These are phyloP conservation scores for Metschnikowia matae DNA, from an alignment of 805 yeast species.

Conservation along the genomic window DNA sequence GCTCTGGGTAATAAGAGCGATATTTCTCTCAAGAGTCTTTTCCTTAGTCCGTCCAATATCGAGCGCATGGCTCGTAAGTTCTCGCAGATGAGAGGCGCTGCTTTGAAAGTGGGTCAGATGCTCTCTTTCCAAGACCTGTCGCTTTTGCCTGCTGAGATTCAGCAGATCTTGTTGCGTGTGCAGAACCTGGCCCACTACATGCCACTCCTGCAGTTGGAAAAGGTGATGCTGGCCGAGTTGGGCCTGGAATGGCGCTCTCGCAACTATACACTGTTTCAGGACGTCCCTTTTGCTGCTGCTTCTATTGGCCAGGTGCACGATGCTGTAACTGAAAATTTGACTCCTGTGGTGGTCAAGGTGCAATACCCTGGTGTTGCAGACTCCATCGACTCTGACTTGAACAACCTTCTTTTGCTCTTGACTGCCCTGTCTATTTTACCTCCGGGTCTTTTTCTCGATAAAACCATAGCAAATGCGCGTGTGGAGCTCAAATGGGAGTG, in stretches of 20 bases:
- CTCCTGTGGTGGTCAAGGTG: slow-evolving; percentile 86
- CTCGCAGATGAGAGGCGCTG: slow-evolving; percentile 98
- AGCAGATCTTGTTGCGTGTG: slow-evolving; percentile 72
- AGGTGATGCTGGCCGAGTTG: slow-evolving; percentile 65
- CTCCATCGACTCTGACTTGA: slow-evolving; percentile 90
- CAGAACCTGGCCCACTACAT: slow-evolving; percentile 95
- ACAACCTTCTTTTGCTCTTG: slow-evolving; percentile 72
- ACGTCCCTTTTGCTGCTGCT: slow-evolving; percentile 93
- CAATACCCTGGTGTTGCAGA: slow-evolving; percentile 97
- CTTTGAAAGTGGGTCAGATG: slow-evolving; percentile 95
- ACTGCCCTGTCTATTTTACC: slow-evolving; percentile 87
- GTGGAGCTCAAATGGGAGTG: slow-evolving; percentile 96
- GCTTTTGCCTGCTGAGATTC: slow-evolving; percentile 80
- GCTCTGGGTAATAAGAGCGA: slow-evolving; percentile 47
- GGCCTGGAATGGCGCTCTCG: slow-evolving; percentile 76
- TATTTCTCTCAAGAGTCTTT: slow-evolving; percentile 50
- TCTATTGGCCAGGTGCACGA: slow-evolving; percentile 95
- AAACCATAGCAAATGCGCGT: slow-evolving; percentile 89
- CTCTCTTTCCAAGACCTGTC: slow-evolving; percentile 89
- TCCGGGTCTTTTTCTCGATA: slow-evolving; percentile 85
- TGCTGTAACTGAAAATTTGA: slow-evolving; percentile 64
- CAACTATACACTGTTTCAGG: slow-evolving; percentile 69
- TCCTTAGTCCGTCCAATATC: slow-evolving; percentile 77
- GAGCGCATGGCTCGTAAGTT: slow-evolving; percentile 85
- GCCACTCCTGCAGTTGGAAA: slow-evolving; percentile 88